Conservation (phyloP, 169 alveolate species). For the Cryptosporidium bovis region DNA sequence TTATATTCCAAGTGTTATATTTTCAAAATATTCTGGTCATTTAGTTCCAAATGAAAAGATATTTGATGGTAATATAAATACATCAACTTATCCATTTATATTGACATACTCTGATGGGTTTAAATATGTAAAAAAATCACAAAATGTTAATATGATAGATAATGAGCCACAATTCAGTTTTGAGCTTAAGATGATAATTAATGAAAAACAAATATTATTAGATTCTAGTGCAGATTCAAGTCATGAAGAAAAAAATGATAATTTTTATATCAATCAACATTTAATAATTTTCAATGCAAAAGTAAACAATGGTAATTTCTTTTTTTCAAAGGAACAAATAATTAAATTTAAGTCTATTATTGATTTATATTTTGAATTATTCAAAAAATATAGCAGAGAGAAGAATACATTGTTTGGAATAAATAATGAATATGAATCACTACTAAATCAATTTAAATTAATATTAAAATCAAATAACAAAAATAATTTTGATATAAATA, state of each 20-base stretch:
- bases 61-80: not conserved
- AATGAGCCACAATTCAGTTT: conserved; percentile 23
- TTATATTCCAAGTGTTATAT: conserved; percentile 35
- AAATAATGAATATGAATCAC: conserved; percentile 30
- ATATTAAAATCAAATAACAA: not conserved
- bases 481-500: not conserved
- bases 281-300: conserved; percentile 7
- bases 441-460: not conserved
- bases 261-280: not conserved
- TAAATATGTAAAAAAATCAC: not conserved
- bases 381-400: conserved; percentile 9
- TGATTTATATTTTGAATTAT: conserved; percentile 3
- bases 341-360: conserved; percentile 2
- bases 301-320: conserved; percentile 21
- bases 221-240: not conserved
- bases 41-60: conserved; percentile 12
- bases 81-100: conserved; percentile 5
- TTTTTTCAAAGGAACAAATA: conserved; percentile 25
- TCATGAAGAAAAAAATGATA: not conserved
- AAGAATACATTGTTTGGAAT: conserved; percentile 18
- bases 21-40: conserved; percentile 58
- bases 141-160: not conserved
- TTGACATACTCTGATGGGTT: conserved; percentile 2
- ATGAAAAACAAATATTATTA: not conserved
- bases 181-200: conserved; percentile 14